Percentiles rank a stretch among this genome's conserved stretches.
Conservation (phyloP, 2,329 filamentous ascomycete genomes). For the Colletotrichum sp. region DNA sequence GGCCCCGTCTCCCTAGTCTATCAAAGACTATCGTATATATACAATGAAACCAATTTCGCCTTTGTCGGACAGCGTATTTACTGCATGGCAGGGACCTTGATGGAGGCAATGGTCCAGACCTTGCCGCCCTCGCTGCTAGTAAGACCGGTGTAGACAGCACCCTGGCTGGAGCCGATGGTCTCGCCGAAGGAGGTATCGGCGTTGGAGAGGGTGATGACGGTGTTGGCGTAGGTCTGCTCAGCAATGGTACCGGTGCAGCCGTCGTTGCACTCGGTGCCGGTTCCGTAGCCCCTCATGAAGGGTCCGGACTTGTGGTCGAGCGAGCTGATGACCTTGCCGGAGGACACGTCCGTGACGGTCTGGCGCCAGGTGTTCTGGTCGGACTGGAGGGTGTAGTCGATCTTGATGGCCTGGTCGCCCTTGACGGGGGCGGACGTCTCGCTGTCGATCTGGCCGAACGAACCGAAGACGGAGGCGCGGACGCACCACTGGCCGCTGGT, state of each 20-base stretch:
- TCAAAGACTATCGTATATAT: not conserved
- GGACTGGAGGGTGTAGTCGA: slow-evolving; percentile 27
- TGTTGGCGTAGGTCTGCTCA: slow-evolving; percentile 41
- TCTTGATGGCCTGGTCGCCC: not conserved
- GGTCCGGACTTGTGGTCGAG: slow-evolving; percentile 38
- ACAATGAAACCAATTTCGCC: not conserved
- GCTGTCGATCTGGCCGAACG: slow-evolving; percentile 38
- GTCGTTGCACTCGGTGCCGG: slow-evolving; percentile 44
- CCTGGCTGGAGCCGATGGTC: slow-evolving; percentile 29
- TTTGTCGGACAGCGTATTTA: not conserved
- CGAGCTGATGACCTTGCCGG: slow-evolving; percentile 34
- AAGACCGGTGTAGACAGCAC: slow-evolving; percentile 37
- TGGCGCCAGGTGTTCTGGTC: slow-evolving; percentile 26
- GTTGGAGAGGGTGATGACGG: slow-evolving; percentile 38
- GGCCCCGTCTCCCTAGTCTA: not conserved
- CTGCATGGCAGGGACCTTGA: slow-evolving; percentile 32
- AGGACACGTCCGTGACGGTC: slow-evolving; percentile 38
- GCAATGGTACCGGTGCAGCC: slow-evolving; percentile 42
- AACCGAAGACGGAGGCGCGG: slow-evolving; percentile 34
- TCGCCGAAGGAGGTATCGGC: slow-evolving; percentile 33
- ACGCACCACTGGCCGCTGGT: slow-evolving; percentile 41
- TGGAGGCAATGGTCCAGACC: slow-evolving; percentile 39
- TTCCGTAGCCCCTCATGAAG: slow-evolving; percentile 41
- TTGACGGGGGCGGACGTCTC: slow-evolving; percentile 1
- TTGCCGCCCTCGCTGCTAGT: slow-evolving; percentile 36